phyloP scores from a whole-genome alignment of 805 yeast species.

The Saccharomyces eubayanus region DNA sequence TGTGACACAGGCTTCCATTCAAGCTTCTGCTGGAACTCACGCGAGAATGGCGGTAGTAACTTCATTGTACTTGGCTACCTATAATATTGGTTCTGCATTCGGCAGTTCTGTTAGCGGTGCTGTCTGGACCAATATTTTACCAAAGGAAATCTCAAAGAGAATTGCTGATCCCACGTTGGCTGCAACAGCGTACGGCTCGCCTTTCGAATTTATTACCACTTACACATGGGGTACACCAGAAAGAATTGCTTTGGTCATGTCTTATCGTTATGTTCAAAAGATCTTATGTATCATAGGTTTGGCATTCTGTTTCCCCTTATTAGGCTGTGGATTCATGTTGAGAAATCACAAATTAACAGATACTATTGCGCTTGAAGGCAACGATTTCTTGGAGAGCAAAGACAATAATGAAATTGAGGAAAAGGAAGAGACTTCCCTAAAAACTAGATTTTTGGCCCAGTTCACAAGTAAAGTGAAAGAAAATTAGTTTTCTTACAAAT shows the following conservation, averaged over 20 bases:
- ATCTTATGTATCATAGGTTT: constrained; percentile 47
- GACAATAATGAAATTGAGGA: neutral
- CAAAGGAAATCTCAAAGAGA: constrained; percentile 34
- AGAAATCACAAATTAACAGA: constrained; percentile 42
- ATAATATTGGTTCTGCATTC: constrained; percentile 55
- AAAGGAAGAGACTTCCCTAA: neutral
- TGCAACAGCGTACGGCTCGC: constrained; percentile 40
- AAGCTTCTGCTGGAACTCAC: constrained; percentile 46
- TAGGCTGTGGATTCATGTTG: constrained; percentile 40
- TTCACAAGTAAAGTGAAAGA: neutral
- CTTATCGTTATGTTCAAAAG: constrained; percentile 50
- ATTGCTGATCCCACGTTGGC: constrained; percentile 30
- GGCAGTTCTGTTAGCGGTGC: constrained; percentile 63
- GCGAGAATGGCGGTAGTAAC: constrained; percentile 57
- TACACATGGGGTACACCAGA: constrained; percentile 54
- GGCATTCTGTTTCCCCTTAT: constrained; percentile 46
- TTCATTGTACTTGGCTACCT: constrained; percentile 47
- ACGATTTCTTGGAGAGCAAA: neutral
- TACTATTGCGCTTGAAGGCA: constrained; percentile 9
- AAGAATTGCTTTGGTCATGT: constrained; percentile 43
- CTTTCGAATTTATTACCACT: constrained; percentile 38
- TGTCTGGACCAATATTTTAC: constrained; percentile 55
- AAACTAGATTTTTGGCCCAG: neutral
- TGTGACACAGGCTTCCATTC: constrained; percentile 52
- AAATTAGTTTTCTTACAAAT: neutral